Evolutionary conservation across 192 early-diverging fungal genomes (phyloP).

Genomic region (Podochytrium sp.): DNA sequence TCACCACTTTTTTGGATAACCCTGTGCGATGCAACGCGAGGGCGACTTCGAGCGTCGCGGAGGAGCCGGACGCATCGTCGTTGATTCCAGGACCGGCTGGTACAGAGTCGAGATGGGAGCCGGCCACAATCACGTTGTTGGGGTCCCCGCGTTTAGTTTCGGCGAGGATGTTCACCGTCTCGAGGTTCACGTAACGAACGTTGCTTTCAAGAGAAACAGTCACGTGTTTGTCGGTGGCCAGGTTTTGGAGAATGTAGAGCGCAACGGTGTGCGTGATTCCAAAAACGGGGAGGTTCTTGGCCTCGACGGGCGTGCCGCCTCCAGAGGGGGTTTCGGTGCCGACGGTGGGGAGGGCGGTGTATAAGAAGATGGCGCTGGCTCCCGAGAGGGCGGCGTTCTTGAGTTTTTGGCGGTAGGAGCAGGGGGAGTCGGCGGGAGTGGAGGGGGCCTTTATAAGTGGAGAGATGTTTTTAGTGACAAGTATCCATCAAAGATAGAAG

Average conservation of each 20-base stretch:
- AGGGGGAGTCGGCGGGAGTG: no score
- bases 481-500: no score
- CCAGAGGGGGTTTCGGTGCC: not conserved
- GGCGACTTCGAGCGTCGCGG: conserved; percentile 47
- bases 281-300: conserved; percentile 4
- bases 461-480: no score
- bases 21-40: conserved; percentile 30
- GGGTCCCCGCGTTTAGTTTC: conserved; percentile 32
- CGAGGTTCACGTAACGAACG: conserved; percentile 9
- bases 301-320: conserved; percentile 10
- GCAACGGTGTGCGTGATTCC: conserved; percentile 29
- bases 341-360: conserved; percentile 18
- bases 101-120: conserved; percentile 49
- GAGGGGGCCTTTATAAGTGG: no score
- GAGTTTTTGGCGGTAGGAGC: conserved; percentile 29
- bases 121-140: conserved; percentile 41
- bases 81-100: conserved; percentile 53
- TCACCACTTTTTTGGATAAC: conserved; percentile 35
- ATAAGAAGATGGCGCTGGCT: conserved; percentile 34
- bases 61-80: conserved; percentile 53
- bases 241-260: conserved; percentile 18
- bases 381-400: conserved; percentile 26
- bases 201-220: conserved; percentile 19
- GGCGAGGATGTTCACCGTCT: conserved; percentile 44
- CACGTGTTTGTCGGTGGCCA: conserved; percentile 5